Evolutionary conservation across 768 basidiomycete species (phyloP).

Genomic region (Tephrocybe sp.): DNA sequence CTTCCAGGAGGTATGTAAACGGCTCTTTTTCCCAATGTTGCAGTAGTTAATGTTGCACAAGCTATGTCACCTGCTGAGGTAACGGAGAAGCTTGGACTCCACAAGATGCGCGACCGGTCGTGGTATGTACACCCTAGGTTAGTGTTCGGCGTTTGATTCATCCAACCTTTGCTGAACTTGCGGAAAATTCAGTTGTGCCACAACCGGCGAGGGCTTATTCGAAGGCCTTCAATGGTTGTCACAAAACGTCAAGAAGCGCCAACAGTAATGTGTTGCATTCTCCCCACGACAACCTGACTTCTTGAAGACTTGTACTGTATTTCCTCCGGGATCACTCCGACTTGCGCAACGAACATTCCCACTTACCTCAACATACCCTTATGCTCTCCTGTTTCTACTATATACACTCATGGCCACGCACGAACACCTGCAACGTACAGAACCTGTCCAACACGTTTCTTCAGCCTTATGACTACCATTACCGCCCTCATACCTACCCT

Average conservation of each 20-base stretch:
- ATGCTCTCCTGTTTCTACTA: constrained; percentile 25
- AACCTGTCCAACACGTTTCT: constrained; percentile 29
- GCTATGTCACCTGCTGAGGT: constrained; percentile 99
- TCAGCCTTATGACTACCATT: constrained; percentile 32
- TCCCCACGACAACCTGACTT: constrained; percentile 8
- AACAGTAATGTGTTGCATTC: constrained; percentile 47
- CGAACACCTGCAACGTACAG: constrained; percentile 36
- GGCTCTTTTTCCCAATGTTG: neutral
- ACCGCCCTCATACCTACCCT: constrained; percentile 21
- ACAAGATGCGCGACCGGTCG: constrained; percentile 93
- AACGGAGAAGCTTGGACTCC: constrained; percentile 92
- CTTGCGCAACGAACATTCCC: constrained; percentile 21
- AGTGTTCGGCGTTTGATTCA: constrained; percentile 20
- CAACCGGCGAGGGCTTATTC: constrained; percentile 94
- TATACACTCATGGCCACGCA: constrained; percentile 40
- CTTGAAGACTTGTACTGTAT: constrained; percentile 21
- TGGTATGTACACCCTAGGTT: constrained; percentile 99
- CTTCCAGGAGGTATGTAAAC: constrained; percentile 79
- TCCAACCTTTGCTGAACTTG: constrained; percentile 7
- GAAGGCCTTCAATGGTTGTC: constrained; percentile 98
- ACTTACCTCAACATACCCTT: constrained; percentile 30
- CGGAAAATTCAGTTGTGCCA: constrained; percentile 69
- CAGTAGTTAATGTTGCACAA: constrained; percentile 24
- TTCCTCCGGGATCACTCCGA: constrained; percentile 14
- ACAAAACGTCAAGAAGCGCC: constrained; percentile 93